Evolutionary conservation across 2,329 filamentous ascomycete genomes (phyloP).

Genomic region (Incumbomyces lentus): DNA sequence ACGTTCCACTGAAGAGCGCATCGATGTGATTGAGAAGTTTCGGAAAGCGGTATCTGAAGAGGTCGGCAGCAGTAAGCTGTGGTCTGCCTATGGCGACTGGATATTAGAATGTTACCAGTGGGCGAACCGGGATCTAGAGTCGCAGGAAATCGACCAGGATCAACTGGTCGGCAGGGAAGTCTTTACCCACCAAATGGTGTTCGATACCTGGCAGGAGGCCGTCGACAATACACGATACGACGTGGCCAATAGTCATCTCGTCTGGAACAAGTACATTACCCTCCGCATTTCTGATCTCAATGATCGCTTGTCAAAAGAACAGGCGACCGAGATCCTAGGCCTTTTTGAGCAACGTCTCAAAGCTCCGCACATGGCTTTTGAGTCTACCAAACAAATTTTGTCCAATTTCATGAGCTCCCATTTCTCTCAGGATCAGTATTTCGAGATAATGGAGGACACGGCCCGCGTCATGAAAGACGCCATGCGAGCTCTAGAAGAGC

Average conservation of each 20-base stretch:
- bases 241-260: constrained; percentile 49
- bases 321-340: constrained; percentile 38
- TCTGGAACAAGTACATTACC: constrained; percentile 53
- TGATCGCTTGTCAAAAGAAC: constrained; percentile 37
- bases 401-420: constrained; percentile 51
- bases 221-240: constrained; percentile 49
- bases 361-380: constrained; percentile 50
- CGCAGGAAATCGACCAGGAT: constrained; percentile 39
- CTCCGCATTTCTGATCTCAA: constrained; percentile 45
- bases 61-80: constrained; percentile 49
- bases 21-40: constrained; percentile 50
- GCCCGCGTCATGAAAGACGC: constrained; percentile 41
- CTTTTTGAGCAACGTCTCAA: constrained; percentile 46
- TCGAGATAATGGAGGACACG: constrained; percentile 49
- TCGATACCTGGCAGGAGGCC: constrained; percentile 47
- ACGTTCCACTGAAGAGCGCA: constrained; percentile 45
- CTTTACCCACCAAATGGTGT: constrained; percentile 46
- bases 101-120: constrained; percentile 46
- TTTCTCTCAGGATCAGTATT: constrained; percentile 33
- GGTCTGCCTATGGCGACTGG: constrained; percentile 54
- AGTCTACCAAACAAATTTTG: constrained; percentile 48
- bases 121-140: constrained; percentile 34
- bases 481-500: constrained; percentile 44
- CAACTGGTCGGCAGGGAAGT: constrained; percentile 47
- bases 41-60: constrained; percentile 51